A percentile compares a stretch with the other conserved stretches of the same genome.
Conservation (phyloP, 768 basidiomycete genomes). For the Boletus rex-veris region DNA sequence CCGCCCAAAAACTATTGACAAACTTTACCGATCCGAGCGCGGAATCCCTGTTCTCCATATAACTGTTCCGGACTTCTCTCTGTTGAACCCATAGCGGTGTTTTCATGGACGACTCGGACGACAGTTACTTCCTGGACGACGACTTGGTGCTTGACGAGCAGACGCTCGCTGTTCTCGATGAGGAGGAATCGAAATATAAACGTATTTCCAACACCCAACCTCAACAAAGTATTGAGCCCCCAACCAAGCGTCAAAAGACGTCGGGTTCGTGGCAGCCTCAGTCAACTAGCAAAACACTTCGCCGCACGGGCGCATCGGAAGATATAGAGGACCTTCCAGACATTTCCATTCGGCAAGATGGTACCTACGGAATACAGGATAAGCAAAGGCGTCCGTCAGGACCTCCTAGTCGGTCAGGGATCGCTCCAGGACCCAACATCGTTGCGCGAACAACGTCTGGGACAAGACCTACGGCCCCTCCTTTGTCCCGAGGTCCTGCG, state of each 20-base stretch:
- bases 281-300: conserved; percentile 25
- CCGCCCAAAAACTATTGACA: too few species aligned
- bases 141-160: conserved; percentile 62
- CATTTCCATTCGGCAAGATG: conserved; percentile 56
- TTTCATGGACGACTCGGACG: conserved; percentile 63
- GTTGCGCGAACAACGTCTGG: conserved; percentile 7
- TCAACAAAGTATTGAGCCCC: conserved; percentile 31
- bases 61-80: background rate
- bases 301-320: conserved; percentile 26
- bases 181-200: conserved; percentile 45
- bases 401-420: conserved; percentile 11
- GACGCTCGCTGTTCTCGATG: conserved; percentile 58
- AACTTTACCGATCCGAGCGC: background rate
- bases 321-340: conserved; percentile 59
- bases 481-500: conserved; percentile 13
- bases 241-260: conserved; percentile 57
- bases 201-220: conserved; percentile 26
- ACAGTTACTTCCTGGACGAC: conserved; percentile 64
- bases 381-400: conserved; percentile 14
- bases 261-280: conserved; percentile 43
- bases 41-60: background rate
- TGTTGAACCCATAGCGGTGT: background rate
- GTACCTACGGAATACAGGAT: conserved; percentile 47
- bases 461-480: conserved; percentile 5
- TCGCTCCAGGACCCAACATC: conserved; percentile 8